Conservation (phyloP, 2,329 filamentous ascomycete genomes). For the Fusarium lateritium region DNA sequence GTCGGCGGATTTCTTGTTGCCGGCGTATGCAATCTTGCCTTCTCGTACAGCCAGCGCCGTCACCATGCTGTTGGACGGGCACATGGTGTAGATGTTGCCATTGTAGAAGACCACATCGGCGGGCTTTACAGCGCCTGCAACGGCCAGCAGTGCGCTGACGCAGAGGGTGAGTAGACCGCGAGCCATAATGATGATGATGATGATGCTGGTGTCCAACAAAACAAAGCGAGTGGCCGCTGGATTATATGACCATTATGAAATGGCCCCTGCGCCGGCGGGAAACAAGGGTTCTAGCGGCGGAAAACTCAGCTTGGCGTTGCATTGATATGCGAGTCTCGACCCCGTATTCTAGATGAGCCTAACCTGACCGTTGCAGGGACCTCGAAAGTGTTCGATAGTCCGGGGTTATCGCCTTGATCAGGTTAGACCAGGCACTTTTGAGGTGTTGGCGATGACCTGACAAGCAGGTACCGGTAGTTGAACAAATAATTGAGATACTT, state of each 20-base stretch:
- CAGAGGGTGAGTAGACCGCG: constrained; percentile 36
- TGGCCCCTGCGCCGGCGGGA: not conserved
- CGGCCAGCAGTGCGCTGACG: constrained; percentile 31
- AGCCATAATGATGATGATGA: constrained; percentile 26
- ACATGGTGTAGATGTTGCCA: constrained; percentile 49
- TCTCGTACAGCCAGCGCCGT: constrained; percentile 42
- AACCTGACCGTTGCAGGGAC: not conserved
- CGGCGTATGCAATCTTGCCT: constrained; percentile 44
- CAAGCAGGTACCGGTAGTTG: too few species aligned
- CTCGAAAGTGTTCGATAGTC: not conserved
- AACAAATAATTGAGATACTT: too few species aligned
- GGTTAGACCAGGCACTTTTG: not conserved
- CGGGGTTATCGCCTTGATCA: constrained; percentile 16
- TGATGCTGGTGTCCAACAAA: not conserved
- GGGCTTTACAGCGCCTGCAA: constrained; percentile 8
- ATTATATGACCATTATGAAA: constrained; percentile 2
- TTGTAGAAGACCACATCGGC: constrained; percentile 49
- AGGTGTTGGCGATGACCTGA: not conserved
- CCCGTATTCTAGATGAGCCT: not conserved
- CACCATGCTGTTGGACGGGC: constrained; percentile 21
- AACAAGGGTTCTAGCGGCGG: not conserved
- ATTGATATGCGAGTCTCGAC: not conserved
- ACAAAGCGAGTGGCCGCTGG: not conserved
- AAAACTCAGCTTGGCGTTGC: constrained; percentile 1
- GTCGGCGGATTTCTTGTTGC: constrained; percentile 35